Base-by-base conservation (phyloP, 495 filamentous ascomycete species). In the Aspergillus sparsus region DNA sequence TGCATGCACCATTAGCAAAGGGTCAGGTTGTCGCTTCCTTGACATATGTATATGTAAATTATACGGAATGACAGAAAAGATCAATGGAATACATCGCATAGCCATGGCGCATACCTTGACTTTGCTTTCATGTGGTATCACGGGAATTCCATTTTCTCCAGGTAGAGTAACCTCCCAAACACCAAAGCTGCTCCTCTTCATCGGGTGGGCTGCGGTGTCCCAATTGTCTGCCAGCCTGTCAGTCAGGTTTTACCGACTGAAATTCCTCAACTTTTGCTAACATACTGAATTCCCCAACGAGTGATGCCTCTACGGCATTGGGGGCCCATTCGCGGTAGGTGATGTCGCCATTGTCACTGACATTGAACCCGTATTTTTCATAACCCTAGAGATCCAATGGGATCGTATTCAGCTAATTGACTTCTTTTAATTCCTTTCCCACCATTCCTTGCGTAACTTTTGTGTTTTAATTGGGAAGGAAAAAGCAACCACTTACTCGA, bases 221-320 rank as follows among this genome's bases (percentile, higher is more conserved):
- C 95, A 98, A 63, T 86, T 87, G 77, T 98, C 92, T 96, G 64
- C 70, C 50, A 74, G 65, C 68, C 56, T 75, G 21, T 27, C 65
- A 77, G 70, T 68, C 67, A 66, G 52, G 51, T 50, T 53, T 61
- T 65, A 60, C 50, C 39, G 47, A 31, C 27, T 52, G 37, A 55
- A 21, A 13, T 45, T 8, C 46, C 27, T 47, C n/a, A n/a, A 4
- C 10, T 51, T 44, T 35, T 21, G 16, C 8, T 27, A 55, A 73
- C 82, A 52, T 81, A 96, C 92, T 98, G 79, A 98, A 98, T 59
- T 98, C 94, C 55, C 94, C 94, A 61, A 98, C 88, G n/a, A 98
- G 81, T 60, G 88, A 87, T 16, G 94, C 94, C 65, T 87, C 74
- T 18, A 85, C 73, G 53, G 91, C 93, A 77, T 90, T 93, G 50